A percentile compares a stretch with the other conserved stretches of the same genome.
These are phyloP conservation scores for Backusella tarrabulga DNA, from an alignment of 192 early-diverging fungal species.

Conservation along the genomic window DNA sequence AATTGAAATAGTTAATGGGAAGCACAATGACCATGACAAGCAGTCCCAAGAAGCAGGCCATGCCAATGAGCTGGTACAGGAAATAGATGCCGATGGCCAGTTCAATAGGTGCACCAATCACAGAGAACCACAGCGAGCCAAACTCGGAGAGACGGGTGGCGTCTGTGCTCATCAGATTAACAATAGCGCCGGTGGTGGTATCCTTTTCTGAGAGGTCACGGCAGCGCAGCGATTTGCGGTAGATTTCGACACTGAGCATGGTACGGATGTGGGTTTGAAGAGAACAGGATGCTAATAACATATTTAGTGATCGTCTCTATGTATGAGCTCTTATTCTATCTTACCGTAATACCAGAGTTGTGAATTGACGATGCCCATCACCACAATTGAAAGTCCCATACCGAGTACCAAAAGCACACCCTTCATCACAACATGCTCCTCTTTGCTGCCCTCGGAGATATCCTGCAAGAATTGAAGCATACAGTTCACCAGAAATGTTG, in stretches of 20 bases:
- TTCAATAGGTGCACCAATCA: constrained; percentile 58
- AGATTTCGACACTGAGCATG: constrained; percentile 54
- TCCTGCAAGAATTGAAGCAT: constrained; percentile 23
- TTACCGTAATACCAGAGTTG: constrained; percentile 35
- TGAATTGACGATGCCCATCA: constrained; percentile 38
- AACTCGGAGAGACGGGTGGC: constrained; percentile 58
- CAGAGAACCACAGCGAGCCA: constrained; percentile 44
- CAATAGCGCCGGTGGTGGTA: constrained; percentile 54
- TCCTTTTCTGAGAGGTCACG: constrained; percentile 46
- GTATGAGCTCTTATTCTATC: not conserved
- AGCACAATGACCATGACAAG: constrained; percentile 48
- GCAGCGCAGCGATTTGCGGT: constrained; percentile 57
- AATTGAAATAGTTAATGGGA: constrained; percentile 37
- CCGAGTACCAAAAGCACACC: constrained; percentile 57
- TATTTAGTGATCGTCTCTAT: not conserved
- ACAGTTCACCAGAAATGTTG: constrained; percentile 35
- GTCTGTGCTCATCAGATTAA: constrained; percentile 76
- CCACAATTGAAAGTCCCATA: constrained; percentile 44
- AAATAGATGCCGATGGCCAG: constrained; percentile 62
- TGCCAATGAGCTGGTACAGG: constrained; percentile 79
- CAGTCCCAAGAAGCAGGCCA: constrained; percentile 74
- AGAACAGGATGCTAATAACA: not conserved
- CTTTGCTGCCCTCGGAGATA: not conserved
- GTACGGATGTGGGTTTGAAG: constrained; percentile 33
- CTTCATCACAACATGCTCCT: constrained; percentile 39